These are phyloP conservation scores for Rehmannia glutinosa DNA, from an alignment of 257 asterid species.

Conservation along the genomic window DNA sequence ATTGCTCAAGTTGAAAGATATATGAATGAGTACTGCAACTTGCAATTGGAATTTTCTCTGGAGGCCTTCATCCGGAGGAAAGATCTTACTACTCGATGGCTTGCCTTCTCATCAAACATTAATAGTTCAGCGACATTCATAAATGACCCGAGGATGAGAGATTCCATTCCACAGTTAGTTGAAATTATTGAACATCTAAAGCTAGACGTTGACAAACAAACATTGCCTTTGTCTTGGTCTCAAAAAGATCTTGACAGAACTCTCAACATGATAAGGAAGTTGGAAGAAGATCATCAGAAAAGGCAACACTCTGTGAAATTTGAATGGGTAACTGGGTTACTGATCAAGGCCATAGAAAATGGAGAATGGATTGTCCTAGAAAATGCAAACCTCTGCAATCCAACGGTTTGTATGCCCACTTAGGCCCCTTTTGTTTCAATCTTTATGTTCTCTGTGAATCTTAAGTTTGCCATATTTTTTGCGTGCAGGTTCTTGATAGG, in stretches of 20 bases:
- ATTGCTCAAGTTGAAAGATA: conserved; percentile 64
- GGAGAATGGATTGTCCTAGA: conserved; percentile 98
- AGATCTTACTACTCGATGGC: conserved; percentile 59
- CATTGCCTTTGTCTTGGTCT: conserved; percentile 59
- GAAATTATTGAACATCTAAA: conserved; percentile 60
- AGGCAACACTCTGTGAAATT: conserved; percentile 59
- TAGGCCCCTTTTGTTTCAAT: background rate
- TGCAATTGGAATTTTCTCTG: conserved; percentile 47
- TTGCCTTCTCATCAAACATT: conserved; percentile 50
- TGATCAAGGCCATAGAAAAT: conserved; percentile 87
- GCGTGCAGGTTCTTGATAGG: conserved; percentile 90
- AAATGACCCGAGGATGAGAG: conserved; percentile 42
- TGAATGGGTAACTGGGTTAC: conserved; percentile 94
- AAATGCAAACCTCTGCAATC: conserved; percentile 98
- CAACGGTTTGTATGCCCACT: conserved; percentile 61
- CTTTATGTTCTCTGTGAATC: background rate
- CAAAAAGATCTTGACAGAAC: conserved; percentile 51
- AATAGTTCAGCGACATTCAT: conserved; percentile 32
- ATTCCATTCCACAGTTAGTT: conserved; percentile 46
- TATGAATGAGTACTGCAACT: conserved; percentile 67
- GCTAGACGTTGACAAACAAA: conserved; percentile 29
- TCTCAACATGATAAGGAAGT: conserved; percentile 43
- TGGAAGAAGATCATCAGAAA: conserved; percentile 37
- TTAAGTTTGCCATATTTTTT: conserved; percentile 15
- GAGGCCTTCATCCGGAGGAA: conserved; percentile 40